Conservation (phyloP, 1,284 basidiomycete species). For the Ceratobasidium theobromae region DNA sequence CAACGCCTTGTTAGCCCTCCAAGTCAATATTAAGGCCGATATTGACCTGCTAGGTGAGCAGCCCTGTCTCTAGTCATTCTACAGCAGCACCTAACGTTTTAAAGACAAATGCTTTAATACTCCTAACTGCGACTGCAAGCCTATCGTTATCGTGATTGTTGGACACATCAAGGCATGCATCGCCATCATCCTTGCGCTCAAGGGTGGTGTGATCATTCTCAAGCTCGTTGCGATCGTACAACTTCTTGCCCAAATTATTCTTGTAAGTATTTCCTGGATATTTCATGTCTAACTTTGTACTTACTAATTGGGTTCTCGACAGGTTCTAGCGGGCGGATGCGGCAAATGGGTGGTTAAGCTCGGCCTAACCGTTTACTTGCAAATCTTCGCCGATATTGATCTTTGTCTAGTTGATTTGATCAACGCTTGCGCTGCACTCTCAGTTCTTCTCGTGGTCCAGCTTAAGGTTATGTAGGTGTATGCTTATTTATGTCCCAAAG, state of each 20-base stretch:
- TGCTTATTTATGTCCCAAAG: not conserved
- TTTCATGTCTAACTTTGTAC: not conserved
- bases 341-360: not conserved
- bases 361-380: not conserved
- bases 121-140: not conserved
- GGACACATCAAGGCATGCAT: not conserved
- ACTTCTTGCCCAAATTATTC: not conserved
- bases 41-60: not conserved
- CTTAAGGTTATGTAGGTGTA: slow-evolving; percentile 4
- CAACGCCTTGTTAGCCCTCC: not conserved
- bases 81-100: not conserved
- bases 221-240: slow-evolving; percentile 9
- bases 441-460: not conserved
- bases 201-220: slow-evolving; percentile 1
- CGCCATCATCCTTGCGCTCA: not conserved
- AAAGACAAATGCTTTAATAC: not conserved
- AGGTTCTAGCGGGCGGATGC: not conserved
- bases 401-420: not conserved
- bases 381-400: not conserved
- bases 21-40: not conserved
- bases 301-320: not conserved
- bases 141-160: not conserved
- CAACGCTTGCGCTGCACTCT: not conserved
- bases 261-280: not conserved
- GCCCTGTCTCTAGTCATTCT: not conserved